Conservation (phyloP, 2,329 filamentous ascomycete species). For the Zymoseptoria brevis region DNA sequence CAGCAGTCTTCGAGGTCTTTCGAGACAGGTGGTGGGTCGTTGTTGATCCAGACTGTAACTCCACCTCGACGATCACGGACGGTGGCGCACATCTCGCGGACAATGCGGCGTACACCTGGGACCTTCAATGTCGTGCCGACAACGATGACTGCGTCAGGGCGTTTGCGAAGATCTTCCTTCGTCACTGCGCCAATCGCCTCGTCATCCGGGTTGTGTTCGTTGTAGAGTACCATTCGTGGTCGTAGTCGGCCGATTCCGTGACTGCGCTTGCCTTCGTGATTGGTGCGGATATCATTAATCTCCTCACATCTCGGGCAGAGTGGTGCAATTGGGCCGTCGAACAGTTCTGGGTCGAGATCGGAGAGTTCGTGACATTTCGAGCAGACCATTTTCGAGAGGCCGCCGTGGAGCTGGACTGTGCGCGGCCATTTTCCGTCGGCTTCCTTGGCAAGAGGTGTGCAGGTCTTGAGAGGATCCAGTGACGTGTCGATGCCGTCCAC, state of each 20-base stretch:
- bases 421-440: conserved; percentile 82
- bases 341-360: conserved; percentile 69
- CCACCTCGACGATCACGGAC: conserved; percentile 68
- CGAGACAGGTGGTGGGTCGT: conserved; percentile 72
- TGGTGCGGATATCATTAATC: conserved; percentile 67
- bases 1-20: conserved; percentile 86
- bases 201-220: conserved; percentile 92
- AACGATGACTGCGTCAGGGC: conserved; percentile 87
- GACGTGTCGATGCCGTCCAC: conserved; percentile 90
- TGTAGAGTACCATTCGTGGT: conserved; percentile 92
- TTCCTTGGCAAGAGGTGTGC: conserved; percentile 63
- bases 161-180: conserved; percentile 70
- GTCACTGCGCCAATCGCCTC: conserved; percentile 92
- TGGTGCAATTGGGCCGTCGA: conserved; percentile 76
- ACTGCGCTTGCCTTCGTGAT: conserved; percentile 73
- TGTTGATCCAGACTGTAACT: conserved; percentile 89
- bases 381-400: conserved; percentile 92
- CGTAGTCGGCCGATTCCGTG: conserved; percentile 86
- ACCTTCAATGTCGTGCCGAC: conserved; percentile 95
- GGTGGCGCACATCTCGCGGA: conserved; percentile 80
- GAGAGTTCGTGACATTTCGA: conserved; percentile 77
- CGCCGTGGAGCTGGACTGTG: conserved; percentile 88
- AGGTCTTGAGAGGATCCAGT: conserved; percentile 69
- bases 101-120: conserved; percentile 80
- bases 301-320: conserved; percentile 67